These are phyloP conservation scores for Flaveria ramosissima DNA, from an alignment of 129 eudicot species.

Conservation along the genomic window DNA sequence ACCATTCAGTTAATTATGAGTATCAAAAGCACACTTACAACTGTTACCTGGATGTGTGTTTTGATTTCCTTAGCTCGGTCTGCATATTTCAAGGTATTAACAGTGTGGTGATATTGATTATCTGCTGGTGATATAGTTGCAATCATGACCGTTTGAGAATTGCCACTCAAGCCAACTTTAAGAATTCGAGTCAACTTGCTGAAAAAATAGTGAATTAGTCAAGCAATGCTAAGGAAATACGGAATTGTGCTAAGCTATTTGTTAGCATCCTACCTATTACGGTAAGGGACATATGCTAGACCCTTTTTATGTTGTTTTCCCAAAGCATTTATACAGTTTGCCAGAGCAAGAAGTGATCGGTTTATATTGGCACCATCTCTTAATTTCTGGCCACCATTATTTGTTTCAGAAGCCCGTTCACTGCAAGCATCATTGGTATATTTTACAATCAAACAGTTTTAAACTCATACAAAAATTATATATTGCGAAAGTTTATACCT, in stretches of 20 bases:
- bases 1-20: constrained; percentile 1
- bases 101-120: constrained; percentile 85
- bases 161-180: constrained; percentile 96
- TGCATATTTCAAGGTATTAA: constrained; percentile 92
- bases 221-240: not conserved
- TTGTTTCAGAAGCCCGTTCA: constrained; percentile 95
- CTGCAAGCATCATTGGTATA: constrained; percentile 46
- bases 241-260: constrained; percentile 25
- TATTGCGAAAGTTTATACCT: constrained; percentile 46
- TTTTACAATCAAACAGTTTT: constrained; percentile 3
- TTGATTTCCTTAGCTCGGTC: constrained; percentile 93
- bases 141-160: constrained; percentile 90
- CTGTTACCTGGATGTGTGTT: constrained; percentile 87
- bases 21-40: constrained; percentile 4
- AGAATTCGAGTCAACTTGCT: constrained; percentile 96
- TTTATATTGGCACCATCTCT: constrained; percentile 97
- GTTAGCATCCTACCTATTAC: constrained; percentile 62
- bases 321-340: constrained; percentile 94
- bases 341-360: constrained; percentile 91
- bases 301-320: constrained; percentile 97
- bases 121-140: constrained; percentile 92
- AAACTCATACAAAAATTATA: not conserved
- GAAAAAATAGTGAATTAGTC: constrained; percentile 35
- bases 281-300: constrained; percentile 94
- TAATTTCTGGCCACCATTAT: constrained; percentile 81